Evolutionary conservation across 345 rosid species (phyloP), one percentile per base, ranked within the genome.

Genomic region (Eucalyptus rudis): DNA sequence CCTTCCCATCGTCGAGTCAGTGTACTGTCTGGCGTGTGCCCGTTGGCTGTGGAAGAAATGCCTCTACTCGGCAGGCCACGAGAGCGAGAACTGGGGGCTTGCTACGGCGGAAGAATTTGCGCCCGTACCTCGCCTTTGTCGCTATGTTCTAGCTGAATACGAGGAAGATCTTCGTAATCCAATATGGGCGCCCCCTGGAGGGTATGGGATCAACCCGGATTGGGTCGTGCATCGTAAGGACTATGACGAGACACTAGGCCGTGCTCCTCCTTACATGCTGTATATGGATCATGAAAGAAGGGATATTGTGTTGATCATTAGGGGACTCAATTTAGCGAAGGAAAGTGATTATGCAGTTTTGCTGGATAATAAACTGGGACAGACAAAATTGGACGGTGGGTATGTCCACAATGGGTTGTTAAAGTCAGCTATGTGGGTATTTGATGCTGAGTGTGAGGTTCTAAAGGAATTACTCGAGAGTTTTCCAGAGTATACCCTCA

Each of bases 41-140:
- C 98, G 98, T 64, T 97, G 99, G 99, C 90, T 91, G 58, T 96
- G 98, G 98, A 92, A 95, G 93, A 97, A 95, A 90, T 96, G 98
- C 91, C 90, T 97, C 44, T 96, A 97, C 93, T 93, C 95, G 56
- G 99, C 98, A 19, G 98, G 99, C 88, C 95, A 94, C 71, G 99
- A 97, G 88, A 96, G 99, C 58, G 94, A 95, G 92, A 94, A 95
- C 51, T 96, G 99, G 99, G 97, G 98, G 45, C 91, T 94, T 76
- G 98, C 99, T 88, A 92, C 96, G 1, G 91, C 93, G 3, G 94
- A 95, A 86, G 99, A 96, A 87, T 97, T 96, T 54, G 95, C 94
- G 90, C 96, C 98, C 2, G 93, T 96, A 86, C 98, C 99, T 20
- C 96, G 94, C 49, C 92, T 94, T 27, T 97, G 99, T 89, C 96